Evolutionary conservation across 129 eudicot species (phyloP).

Genomic region (Lactuca saligna): DNA sequence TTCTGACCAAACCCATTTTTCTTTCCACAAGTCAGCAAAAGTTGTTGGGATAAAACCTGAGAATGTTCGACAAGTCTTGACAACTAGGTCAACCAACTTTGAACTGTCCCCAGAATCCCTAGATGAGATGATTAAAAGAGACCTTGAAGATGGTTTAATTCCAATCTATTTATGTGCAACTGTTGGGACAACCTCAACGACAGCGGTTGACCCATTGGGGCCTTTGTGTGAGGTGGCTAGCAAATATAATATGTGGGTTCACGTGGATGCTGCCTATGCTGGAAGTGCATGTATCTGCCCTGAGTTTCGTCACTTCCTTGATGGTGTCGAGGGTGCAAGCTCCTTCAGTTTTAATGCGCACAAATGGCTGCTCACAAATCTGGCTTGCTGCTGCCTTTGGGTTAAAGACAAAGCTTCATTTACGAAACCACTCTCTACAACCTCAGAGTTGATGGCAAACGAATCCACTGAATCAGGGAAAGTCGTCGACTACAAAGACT

Average conservation of each 20-base stretch:
- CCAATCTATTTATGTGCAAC: constrained; percentile 48
- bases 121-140: constrained; percentile 16
- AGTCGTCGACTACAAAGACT: constrained; percentile 51
- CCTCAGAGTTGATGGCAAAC: constrained; percentile 38
- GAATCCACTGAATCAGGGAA: constrained; percentile 26
- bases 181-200: constrained; percentile 43
- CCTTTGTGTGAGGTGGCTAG: constrained; percentile 38
- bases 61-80: constrained; percentile 16
- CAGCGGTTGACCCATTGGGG: constrained; percentile 38
- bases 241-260: constrained; percentile 46
- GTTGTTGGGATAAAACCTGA: constrained; percentile 8
- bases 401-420: constrained; percentile 35
- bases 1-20: constrained; percentile 26
- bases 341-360: constrained; percentile 49
- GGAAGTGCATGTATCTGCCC: constrained; percentile 36
- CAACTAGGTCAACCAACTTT: constrained; percentile 22
- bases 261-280: constrained; percentile 37
- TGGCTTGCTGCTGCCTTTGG: constrained; percentile 52
- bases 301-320: constrained; percentile 37
- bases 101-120: constrained; percentile 24
- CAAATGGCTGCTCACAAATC: constrained; percentile 42
- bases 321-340: constrained; percentile 35
- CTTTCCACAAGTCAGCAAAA: constrained; percentile 15
- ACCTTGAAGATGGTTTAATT: constrained; percentile 31
- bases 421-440: constrained; percentile 33